These are phyloP conservation scores for Tetrahymena elliotti DNA, from an alignment of 73 alveolate genomes.

Conservation along the genomic window DNA sequence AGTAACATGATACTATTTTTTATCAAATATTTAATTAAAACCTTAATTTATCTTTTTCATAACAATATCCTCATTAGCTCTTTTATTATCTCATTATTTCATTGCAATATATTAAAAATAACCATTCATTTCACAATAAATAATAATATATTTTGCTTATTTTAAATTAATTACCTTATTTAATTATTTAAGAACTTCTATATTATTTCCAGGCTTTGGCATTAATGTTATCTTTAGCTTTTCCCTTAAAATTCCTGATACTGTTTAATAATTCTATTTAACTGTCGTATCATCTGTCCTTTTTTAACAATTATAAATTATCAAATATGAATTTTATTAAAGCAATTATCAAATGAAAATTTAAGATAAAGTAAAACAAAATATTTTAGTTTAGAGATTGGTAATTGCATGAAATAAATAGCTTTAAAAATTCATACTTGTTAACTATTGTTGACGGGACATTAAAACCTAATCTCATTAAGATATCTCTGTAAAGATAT, in stretches of 20 bases:
- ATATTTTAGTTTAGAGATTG: neutral
- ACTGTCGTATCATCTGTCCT: neutral
- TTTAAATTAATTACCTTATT: neutral
- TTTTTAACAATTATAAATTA: neutral
- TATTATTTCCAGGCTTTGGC: neutral
- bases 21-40: neutral
- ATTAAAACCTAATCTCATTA: neutral
- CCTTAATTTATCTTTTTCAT: neutral
- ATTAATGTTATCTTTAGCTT: neutral
- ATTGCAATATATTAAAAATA: too few relatives aligned
- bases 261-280: neutral
- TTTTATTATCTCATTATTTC: neutral
- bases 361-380: neutral
- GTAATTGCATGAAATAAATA: neutral
- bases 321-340: neutral
- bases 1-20: neutral
- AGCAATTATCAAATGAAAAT: neutral
- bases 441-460: neutral
- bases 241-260: neutral
- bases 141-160: neutral
- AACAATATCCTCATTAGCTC: neutral
- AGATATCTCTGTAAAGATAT: neutral
- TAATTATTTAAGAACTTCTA: neutral
- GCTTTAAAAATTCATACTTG: neutral
- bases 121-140: neutral